Percentiles rank a stretch among this genome's conserved stretches.
Evolutionary conservation across 352 stramenopile species (phyloP).

Genomic region (Globisporangium perplexum): DNA sequence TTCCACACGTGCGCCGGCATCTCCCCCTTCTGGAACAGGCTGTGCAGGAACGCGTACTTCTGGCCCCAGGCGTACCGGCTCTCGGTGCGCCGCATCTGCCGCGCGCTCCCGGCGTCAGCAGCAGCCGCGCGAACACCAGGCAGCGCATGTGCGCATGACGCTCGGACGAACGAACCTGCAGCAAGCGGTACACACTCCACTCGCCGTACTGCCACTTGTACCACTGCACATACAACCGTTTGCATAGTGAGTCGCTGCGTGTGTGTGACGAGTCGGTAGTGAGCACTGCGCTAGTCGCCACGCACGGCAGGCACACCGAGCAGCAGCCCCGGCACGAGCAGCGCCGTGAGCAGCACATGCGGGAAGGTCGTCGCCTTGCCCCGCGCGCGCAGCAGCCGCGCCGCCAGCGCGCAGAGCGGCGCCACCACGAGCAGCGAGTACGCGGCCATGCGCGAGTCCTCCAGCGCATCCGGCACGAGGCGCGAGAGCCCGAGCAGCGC

Average conservation of each 20-base stretch:
- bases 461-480: slow-evolving; percentile 39
- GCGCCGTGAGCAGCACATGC: slow-evolving; percentile 36
- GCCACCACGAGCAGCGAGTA: slow-evolving; percentile 46
- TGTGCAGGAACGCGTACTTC: slow-evolving; percentile 54
- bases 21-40: slow-evolving; percentile 37
- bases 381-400: slow-evolving; percentile 23
- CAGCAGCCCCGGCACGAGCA: slow-evolving; percentile 33
- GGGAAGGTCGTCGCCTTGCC: slow-evolving; percentile 36
- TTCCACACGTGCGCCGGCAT: slow-evolving; percentile 49
- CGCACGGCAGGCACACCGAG: slow-evolving; percentile 33
- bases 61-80: slow-evolving; percentile 47
- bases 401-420: slow-evolving; percentile 28
- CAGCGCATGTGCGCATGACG: slow-evolving; percentile 1
- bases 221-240: slow-evolving; percentile 7
- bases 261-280: too few relatives aligned
- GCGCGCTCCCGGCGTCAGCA: too few relatives aligned
- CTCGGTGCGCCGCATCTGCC: slow-evolving; percentile 49
- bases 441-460: slow-evolving; percentile 32
- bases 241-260: too few relatives aligned
- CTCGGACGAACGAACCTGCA: slow-evolving; percentile 19
- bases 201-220: slow-evolving; percentile 18
- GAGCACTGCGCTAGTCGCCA: not conserved
- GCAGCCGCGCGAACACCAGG: too few relatives aligned
- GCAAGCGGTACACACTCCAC: slow-evolving; percentile 19
- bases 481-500: slow-evolving; percentile 24